A percentile compares a stretch with the other conserved stretches of the same genome.
Conservation (phyloP, 2,329 filamentous ascomycete species). For the Alternaria rosae region DNA sequence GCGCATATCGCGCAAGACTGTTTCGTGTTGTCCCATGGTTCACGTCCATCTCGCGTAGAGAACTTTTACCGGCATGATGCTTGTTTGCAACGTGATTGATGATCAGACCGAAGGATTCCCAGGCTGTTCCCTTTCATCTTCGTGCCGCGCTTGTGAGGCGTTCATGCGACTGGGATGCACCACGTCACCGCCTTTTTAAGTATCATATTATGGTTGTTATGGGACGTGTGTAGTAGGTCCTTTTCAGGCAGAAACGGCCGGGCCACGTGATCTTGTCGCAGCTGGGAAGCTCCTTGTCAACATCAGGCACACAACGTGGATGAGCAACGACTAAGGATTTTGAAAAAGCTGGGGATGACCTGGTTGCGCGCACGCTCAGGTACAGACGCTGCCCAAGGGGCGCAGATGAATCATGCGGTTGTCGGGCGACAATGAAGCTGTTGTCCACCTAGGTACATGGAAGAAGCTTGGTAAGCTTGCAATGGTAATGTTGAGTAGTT, state of each 20-base stretch:
- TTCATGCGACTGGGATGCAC: conserved; percentile 3
- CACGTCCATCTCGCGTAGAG: conserved; percentile 13
- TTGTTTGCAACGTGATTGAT: conserved; percentile 7
- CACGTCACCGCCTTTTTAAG: neutral
- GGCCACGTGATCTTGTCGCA: neutral
- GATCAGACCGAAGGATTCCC: conserved; percentile 13
- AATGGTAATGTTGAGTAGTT: neutral
- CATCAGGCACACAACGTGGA: neutral
- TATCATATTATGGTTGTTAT: neutral
- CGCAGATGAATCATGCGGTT: neutral
- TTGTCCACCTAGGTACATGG: conserved; percentile 1
- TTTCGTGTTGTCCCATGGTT: conserved; percentile 9
- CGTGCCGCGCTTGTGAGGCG: neutral
- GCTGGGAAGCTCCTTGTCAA: conserved; percentile 3
- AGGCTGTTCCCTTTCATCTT: conserved; percentile 11
- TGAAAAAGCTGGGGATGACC: conserved; percentile 5
- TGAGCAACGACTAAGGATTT: neutral
- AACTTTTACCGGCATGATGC: conserved; percentile 22
- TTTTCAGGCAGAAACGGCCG: neutral
- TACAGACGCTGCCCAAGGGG: conserved; percentile 3
- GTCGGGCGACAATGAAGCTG: conserved; percentile 1
- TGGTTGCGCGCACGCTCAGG: neutral
- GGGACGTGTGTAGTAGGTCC: neutral
- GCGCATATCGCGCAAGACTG: conserved; percentile 18
- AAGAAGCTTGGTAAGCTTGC: neutral